These are phyloP conservation scores for Tylopilus felleus DNA, from an alignment of 768 basidiomycete genomes.

Conservation along the genomic window DNA sequence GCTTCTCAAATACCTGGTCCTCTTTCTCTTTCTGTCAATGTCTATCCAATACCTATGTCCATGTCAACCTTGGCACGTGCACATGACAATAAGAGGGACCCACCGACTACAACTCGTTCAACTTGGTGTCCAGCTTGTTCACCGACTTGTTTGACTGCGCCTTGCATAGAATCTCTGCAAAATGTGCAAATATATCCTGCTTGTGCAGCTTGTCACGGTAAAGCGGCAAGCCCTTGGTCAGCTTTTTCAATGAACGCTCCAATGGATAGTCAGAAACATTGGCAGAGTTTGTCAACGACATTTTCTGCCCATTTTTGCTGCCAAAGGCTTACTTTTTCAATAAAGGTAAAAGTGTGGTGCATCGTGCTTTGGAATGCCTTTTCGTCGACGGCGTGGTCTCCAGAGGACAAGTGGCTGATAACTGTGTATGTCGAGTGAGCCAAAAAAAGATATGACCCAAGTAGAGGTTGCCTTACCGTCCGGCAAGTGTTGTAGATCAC, in stretches of 20 bases:
- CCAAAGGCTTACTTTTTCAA: conserved; percentile 74
- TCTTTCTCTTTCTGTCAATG: conserved; percentile 83
- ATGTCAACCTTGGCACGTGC: no score
- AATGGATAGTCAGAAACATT: conserved; percentile 89
- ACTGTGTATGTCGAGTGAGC: conserved; percentile 41
- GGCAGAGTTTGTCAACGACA: conserved; percentile 96
- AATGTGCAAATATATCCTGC: conserved; percentile 69
- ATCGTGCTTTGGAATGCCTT: conserved; percentile 90
- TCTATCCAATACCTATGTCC: conserved; percentile 75
- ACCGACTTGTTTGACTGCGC: conserved; percentile 87
- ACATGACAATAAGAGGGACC: conserved; percentile 3
- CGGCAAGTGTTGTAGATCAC: conserved; percentile 97
- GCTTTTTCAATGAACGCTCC: conserved; percentile 92
- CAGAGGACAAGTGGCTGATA: conserved; percentile 91
- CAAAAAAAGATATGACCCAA: no score
- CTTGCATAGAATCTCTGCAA: conserved; percentile 88
- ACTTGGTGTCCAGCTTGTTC: conserved; percentile 88
- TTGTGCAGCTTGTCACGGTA: conserved; percentile 98
- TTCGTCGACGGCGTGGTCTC: conserved; percentile 90
- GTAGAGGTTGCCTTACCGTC: conserved; percentile 57
- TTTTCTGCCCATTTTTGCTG: conserved; percentile 98
- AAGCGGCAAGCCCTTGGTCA: conserved; percentile 87
- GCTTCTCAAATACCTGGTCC: conserved; percentile 86
- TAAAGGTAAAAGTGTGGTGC: conserved; percentile 92
- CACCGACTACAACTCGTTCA: conserved; percentile 93